Conservation (phyloP, 1,139 yeast species). For the Geotrichum candidum region DNA sequence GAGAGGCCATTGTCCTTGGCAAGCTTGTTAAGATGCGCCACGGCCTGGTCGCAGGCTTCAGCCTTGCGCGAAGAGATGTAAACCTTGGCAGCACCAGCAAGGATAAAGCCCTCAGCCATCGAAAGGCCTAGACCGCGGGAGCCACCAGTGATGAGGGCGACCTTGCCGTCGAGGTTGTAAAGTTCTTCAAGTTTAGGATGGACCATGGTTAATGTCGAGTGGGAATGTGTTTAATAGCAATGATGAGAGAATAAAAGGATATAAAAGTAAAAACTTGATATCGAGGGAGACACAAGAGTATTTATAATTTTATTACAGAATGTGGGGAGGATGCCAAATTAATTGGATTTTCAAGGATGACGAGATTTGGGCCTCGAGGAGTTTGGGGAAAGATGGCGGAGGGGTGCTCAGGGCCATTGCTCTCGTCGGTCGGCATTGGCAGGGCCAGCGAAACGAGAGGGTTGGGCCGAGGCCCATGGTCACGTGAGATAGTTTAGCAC, state of each 20-base stretch:
- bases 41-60: slow-evolving; percentile 59
- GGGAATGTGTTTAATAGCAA: neutral
- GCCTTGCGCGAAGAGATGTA: slow-evolving; percentile 64
- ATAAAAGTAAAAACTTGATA: no score
- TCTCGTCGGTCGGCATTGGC: no score
- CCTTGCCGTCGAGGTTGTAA: slow-evolving; percentile 51
- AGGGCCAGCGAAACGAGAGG: neutral
- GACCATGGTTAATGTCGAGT: slow-evolving; percentile 3
- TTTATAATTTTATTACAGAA: neutral
- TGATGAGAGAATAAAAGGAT: neutral
- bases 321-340: neutral
- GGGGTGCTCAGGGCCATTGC: no score
- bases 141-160: slow-evolving; percentile 74
- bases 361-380: neutral
- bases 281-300: neutral
- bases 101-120: slow-evolving; percentile 61
- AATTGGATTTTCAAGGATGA: neutral
- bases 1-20: slow-evolving; percentile 40
- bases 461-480: neutral
- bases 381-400: no score
- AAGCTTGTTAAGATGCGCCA: slow-evolving; percentile 44
- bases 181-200: slow-evolving; percentile 19
- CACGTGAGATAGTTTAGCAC: neutral
- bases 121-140: slow-evolving; percentile 68
- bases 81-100: slow-evolving; percentile 58